Percentiles rank a stretch among this genome's conserved stretches.
Conservation (phyloP, 2,329 filamentous ascomycete species). For the Xylaria sp. region DNA sequence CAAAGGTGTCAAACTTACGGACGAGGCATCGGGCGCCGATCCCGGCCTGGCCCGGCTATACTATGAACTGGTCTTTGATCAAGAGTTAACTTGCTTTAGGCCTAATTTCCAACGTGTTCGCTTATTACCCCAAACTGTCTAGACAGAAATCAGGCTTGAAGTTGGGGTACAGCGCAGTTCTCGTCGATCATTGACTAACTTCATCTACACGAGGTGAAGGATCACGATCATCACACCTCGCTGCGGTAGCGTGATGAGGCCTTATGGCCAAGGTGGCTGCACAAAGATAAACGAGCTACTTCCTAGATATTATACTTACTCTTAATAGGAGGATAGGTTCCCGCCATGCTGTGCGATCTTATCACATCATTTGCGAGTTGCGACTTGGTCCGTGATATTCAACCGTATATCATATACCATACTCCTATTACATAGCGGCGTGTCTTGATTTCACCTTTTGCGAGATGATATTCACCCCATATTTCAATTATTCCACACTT, state of each 20-base stretch:
- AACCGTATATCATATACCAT: neutral
- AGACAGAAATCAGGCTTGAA: neutral
- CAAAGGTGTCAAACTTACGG: neutral
- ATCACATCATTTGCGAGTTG: neutral
- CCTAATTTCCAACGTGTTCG: neutral
- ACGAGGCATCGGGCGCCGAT: neutral
- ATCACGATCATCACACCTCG: neutral
- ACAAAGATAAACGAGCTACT: neutral
- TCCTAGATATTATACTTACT: neutral
- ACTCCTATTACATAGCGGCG: neutral
- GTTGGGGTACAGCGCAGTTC: neutral
- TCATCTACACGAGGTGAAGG: neutral
- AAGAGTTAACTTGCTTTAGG: neutral
- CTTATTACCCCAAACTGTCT: neutral
- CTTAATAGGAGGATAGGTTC: neutral
- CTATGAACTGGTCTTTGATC: neutral
- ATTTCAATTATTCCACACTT: slow-evolving; percentile 13
- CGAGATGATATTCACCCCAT: slow-evolving; percentile 7
- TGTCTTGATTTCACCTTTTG: slow-evolving; percentile 2
- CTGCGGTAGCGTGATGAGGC: neutral
- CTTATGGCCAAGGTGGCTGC: neutral
- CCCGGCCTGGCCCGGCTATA: neutral
- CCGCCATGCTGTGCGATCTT: neutral
- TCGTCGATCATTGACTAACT: slow-evolving; percentile 2
- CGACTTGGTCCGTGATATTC: neutral